A percentile compares a stretch with the other conserved stretches of the same genome.
These are phyloP conservation scores for Meira miltonrushii DNA, from an alignment of 1,284 basidiomycete genomes.

Conservation along the genomic window DNA sequence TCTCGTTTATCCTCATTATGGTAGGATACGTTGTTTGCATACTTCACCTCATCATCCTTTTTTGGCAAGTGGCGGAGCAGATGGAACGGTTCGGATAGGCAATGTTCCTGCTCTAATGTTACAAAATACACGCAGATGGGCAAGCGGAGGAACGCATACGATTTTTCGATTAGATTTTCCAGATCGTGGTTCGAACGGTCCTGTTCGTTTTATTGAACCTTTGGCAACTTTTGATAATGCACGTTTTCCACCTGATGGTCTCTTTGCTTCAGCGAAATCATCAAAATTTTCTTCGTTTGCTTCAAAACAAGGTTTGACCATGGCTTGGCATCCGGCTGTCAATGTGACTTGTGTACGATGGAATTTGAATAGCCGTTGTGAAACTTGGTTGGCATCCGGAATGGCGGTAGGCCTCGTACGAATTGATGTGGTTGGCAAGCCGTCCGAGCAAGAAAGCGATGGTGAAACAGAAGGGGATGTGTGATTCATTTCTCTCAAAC, in stretches of 20 bases:
- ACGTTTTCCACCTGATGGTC: neutral
- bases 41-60: constrained; percentile 2
- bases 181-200: neutral
- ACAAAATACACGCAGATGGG: neutral
- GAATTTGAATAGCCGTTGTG: neutral
- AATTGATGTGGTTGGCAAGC: neutral
- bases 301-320: neutral
- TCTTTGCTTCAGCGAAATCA: neutral
- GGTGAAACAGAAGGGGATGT: too few species aligned
- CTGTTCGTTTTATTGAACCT: constrained; percentile 2
- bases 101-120: neutral
- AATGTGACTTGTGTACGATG: neutral
- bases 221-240: neutral
- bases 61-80: neutral
- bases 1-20: constrained; percentile 1
- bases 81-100: constrained; percentile 4
- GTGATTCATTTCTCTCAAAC: too few species aligned
- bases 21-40: neutral
- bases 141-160: neutral
- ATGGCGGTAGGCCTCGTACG: constrained; percentile 5
- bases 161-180: constrained; percentile 2
- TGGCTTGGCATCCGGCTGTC: constrained; percentile 3
- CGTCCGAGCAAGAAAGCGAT: neutral
- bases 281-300: neutral
- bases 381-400: neutral